phyloP scores from a whole-genome alignment of 2,329 filamentous ascomycete genomes.

The Cladobotryum mycophilum region DNA sequence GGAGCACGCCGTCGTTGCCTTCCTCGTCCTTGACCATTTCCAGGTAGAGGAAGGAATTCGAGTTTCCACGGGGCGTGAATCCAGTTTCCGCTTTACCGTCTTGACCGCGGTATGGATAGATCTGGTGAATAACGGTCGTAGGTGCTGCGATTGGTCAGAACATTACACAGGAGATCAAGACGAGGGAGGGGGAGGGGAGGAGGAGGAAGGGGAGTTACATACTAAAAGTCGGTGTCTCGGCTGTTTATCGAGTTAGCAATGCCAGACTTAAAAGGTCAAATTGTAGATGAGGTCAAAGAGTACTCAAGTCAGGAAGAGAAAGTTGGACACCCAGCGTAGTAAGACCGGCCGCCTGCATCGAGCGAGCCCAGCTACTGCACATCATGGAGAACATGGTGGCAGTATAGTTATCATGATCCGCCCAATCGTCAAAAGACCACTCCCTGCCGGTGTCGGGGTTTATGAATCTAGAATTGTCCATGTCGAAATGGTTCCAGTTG shows the following conservation, averaged over 20 bases:
- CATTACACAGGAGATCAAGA: neutral
- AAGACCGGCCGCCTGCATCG: neutral
- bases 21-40: slow-evolving; percentile 1
- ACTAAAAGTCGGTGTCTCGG: neutral
- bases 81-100: neutral
- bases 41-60: neutral
- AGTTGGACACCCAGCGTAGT: neutral
- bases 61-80: neutral
- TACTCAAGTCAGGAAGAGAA: neutral
- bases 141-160: neutral
- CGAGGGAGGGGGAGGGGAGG: too few species aligned
- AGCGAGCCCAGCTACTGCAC: neutral
- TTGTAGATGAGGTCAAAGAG: neutral
- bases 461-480: neutral
- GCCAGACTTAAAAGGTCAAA: neutral
- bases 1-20: neutral
- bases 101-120: neutral
- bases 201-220: neutral
- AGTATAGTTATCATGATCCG: neutral
- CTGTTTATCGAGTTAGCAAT: neutral
- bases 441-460: neutral
- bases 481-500: neutral
- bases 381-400: neutral
- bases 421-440: neutral
- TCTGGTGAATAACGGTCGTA: neutral